A percentile compares a stretch with the other conserved stretches of the same genome.
Conservation (phyloP, 192 early-diverging fungal genomes). For the Coemansia sp. region DNA sequence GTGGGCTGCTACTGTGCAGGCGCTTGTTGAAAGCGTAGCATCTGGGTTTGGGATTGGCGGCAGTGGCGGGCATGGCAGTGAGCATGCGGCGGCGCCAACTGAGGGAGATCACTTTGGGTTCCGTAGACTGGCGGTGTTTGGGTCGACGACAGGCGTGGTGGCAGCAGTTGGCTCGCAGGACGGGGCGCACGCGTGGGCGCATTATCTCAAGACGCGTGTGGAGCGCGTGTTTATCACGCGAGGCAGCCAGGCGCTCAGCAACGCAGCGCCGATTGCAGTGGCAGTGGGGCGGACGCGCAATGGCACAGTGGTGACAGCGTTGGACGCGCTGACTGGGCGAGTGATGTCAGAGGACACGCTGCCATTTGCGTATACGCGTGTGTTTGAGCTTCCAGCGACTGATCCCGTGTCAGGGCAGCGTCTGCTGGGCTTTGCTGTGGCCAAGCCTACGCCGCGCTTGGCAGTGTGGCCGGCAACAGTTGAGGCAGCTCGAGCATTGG, state of each 20-base stretch:
- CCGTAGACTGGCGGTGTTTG: conserved; percentile 85
- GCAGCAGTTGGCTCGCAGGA: conserved; percentile 78
- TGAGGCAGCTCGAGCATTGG: conserved; percentile 57
- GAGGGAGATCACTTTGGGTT: conserved; percentile 66
- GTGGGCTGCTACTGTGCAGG: conserved; percentile 38
- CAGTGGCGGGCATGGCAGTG: conserved; percentile 6
- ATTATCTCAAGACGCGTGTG: conserved; percentile 39
- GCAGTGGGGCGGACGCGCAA: conserved; percentile 34
- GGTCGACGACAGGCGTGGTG: conserved; percentile 74
- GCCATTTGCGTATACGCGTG: conserved; percentile 47
- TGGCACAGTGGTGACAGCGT: conserved; percentile 27
- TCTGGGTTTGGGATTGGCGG: conserved; percentile 46
- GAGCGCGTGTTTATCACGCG: conserved; percentile 38
- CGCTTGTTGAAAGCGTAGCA: conserved; percentile 54
- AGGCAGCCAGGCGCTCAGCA: conserved; percentile 30
- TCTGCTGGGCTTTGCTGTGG: conserved; percentile 28
- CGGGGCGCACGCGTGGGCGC: conserved; percentile 81
- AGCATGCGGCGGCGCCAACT: neutral
- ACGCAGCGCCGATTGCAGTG: conserved; percentile 31
- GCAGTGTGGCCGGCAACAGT: conserved; percentile 66
- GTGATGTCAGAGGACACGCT: conserved; percentile 1
- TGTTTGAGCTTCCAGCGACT: conserved; percentile 63
- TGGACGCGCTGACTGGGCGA: conserved; percentile 42
- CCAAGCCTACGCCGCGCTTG: conserved; percentile 33
- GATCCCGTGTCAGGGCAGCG: conserved; percentile 36